Percentiles rank a stretch among this genome's conserved stretches.
Conservation (phyloP, 2,329 filamentous ascomycete genomes). For the Pseudocercospora vitis region DNA sequence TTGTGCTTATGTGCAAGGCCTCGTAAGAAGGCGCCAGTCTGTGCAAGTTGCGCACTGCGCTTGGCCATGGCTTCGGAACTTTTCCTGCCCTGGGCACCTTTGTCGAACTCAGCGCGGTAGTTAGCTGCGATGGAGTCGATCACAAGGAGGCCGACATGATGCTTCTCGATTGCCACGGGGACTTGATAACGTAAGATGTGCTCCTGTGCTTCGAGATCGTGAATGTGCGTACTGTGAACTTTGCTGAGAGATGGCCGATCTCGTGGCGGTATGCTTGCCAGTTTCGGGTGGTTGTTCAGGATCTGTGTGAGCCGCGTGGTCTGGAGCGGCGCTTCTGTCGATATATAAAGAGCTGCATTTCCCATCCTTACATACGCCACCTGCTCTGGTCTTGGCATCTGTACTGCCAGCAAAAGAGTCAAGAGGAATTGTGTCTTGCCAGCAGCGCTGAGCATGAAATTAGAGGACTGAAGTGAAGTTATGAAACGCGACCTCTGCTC, state of each 20-base stretch:
- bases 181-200: slow-evolving; percentile 93
- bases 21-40: slow-evolving; percentile 72
- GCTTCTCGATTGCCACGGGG: slow-evolving; percentile 74
- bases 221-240: slow-evolving; percentile 78
- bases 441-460: slow-evolving; percentile 59
- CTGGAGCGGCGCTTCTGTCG: slow-evolving; percentile 82
- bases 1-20: slow-evolving; percentile 71
- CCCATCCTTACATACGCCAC: neutral
- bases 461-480: slow-evolving; percentile 10
- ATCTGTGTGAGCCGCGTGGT: slow-evolving; percentile 81
- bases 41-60: slow-evolving; percentile 73
- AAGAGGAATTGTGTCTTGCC: slow-evolving; percentile 96
- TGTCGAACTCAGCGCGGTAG: slow-evolving; percentile 85
- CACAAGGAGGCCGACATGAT: slow-evolving; percentile 77
- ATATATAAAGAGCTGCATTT: slow-evolving; percentile 74
- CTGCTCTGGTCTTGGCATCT: slow-evolving; percentile 66
- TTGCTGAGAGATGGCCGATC: slow-evolving; percentile 66
- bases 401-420: slow-evolving; percentile 76
- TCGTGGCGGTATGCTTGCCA: slow-evolving; percentile 48
- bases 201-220: slow-evolving; percentile 90
- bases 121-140: slow-evolving; percentile 94
- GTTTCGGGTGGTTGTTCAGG: slow-evolving; percentile 63
- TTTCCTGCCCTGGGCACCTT: slow-evolving; percentile 35
- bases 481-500: slow-evolving; percentile 18
- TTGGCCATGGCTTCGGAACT: slow-evolving; percentile 64